These are phyloP conservation scores for Capsicum rhomboideum DNA, from an alignment of 257 asterid species.

Conservation along the genomic window DNA sequence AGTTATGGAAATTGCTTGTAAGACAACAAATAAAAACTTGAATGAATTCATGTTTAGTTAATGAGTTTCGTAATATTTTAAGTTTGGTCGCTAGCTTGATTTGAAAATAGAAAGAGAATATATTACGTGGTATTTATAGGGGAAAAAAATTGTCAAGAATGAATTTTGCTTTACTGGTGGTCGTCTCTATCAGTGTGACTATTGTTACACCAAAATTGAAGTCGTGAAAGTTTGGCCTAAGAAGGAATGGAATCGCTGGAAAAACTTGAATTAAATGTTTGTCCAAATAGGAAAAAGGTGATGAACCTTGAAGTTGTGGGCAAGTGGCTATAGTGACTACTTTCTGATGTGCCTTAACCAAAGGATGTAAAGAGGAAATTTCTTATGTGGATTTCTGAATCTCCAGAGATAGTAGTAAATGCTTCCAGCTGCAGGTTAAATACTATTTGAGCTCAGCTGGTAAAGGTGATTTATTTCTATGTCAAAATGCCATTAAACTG, in stretches of 20 bases:
- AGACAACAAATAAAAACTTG: background rate
- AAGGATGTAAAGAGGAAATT: background rate
- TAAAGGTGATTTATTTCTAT: background rate
- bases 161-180: background rate
- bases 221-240: background rate
- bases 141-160: background rate
- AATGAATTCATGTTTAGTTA: background rate
- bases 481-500: background rate
- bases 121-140: background rate
- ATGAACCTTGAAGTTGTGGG: background rate
- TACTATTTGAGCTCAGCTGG: background rate
- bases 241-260: background rate
- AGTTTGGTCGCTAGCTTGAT: background rate
- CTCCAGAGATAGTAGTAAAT: background rate
- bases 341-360: background rate
- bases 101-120: background rate
- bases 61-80: background rate
- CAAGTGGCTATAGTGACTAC: background rate
- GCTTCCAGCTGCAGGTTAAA: background rate
- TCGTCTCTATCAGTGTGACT: background rate
- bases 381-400: background rate
- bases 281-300: background rate
- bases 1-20: background rate
- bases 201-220: background rate
- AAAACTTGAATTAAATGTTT: background rate